A percentile compares a stretch with the other conserved stretches of the same genome.
Evolutionary conservation across 257 asterid genomes (phyloP).

Genomic region (Penstemon eatonii): DNA sequence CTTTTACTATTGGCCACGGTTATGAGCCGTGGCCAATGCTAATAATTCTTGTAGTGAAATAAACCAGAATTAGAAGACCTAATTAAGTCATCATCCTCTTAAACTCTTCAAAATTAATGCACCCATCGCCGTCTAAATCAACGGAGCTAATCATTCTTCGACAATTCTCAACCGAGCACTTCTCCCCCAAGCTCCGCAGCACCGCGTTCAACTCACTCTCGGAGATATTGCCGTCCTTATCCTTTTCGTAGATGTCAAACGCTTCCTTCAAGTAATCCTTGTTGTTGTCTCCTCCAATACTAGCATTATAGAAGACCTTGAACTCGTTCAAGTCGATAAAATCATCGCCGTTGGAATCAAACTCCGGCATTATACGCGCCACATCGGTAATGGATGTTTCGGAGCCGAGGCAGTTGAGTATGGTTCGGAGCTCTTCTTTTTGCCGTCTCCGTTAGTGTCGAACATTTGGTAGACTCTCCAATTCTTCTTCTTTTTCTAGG

Average conservation of each 20-base stretch:
- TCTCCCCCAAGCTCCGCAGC: slow-evolving; percentile 65
- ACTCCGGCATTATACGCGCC: not conserved
- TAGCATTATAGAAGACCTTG: not conserved
- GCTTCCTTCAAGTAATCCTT: slow-evolving; percentile 72
- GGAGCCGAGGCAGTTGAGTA: not conserved
- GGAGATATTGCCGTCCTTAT: slow-evolving; percentile 80
- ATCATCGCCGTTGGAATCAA: not conserved
- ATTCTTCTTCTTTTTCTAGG: no score
- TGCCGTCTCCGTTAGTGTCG: not conserved
- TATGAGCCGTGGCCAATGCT: no score
- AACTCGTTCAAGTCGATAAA: slow-evolving; percentile 10
- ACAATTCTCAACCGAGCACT: slow-evolving; percentile 74
- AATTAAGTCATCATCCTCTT: slow-evolving; percentile 69
- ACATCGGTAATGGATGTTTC: not conserved
- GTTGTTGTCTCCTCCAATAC: slow-evolving; percentile 26
- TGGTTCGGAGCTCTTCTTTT: not conserved
- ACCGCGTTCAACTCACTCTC: slow-evolving; percentile 67
- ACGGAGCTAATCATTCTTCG: slow-evolving; percentile 69
- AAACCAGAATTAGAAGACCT: slow-evolving; percentile 13
- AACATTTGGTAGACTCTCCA: no score
- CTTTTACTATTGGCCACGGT: no score
- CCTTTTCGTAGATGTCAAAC: slow-evolving; percentile 72
- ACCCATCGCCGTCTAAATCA: slow-evolving; percentile 89
- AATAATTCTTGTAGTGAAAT: no score
- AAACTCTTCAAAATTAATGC: slow-evolving; percentile 84